phyloP scores from a whole-genome alignment of 2,329 filamentous ascomycete genomes.

The Beauveria sp. region DNA sequence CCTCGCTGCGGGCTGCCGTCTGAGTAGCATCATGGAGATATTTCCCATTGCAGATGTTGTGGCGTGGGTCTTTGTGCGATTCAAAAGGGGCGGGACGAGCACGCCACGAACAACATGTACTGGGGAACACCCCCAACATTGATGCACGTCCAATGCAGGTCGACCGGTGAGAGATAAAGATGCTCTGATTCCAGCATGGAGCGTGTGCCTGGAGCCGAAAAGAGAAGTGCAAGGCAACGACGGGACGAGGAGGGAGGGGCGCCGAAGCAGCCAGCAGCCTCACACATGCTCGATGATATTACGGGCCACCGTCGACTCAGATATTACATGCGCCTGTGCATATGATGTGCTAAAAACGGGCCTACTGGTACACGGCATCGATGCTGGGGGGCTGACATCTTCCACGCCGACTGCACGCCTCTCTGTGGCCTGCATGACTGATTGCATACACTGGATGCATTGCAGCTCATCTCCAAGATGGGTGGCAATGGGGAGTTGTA shows the following conservation, averaged over 20 bases:
- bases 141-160: not conserved
- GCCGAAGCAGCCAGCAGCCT: not conserved
- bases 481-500: too few species aligned
- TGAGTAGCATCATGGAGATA: not conserved
- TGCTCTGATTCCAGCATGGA: not conserved
- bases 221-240: not conserved
- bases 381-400: not conserved
- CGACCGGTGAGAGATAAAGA: not conserved
- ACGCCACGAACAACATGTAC: not conserved
- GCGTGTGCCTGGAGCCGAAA: not conserved
- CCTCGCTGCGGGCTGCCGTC: too few species aligned
- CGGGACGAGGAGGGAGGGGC: not conserved
- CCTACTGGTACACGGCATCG: not conserved
- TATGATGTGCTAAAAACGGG: conserved; percentile 1
- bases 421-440: conserved; percentile 1
- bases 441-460: not conserved
- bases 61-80: not conserved
- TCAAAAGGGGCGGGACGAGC: not conserved
- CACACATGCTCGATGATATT: not conserved
- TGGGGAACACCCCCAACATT: not conserved
- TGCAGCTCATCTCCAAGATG: not conserved
- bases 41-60: not conserved
- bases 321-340: not conserved
- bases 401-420: not conserved
- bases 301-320: not conserved